These are phyloP conservation scores for Polyporus tsugae DNA, from an alignment of 1,284 basidiomycete species.

Conservation along the genomic window DNA sequence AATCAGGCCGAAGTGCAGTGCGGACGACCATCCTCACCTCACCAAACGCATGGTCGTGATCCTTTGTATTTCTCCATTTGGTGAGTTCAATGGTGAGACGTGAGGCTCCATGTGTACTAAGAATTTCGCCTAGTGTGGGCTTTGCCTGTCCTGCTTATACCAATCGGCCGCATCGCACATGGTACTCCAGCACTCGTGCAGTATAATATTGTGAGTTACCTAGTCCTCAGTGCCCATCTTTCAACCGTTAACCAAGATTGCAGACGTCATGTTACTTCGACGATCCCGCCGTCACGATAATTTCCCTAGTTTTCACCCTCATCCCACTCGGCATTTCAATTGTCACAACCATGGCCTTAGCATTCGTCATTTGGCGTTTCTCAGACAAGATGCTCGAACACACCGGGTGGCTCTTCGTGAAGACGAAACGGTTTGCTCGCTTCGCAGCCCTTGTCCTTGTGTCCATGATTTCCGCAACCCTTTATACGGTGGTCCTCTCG, in stretches of 20 bases:
- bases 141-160: constrained; percentile 33
- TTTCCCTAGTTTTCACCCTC: constrained; percentile 34
- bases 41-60: constrained; percentile 27
- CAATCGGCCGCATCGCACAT: constrained; percentile 26
- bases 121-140: constrained; percentile 35
- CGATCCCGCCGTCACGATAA: constrained; percentile 31
- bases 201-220: constrained; percentile 24
- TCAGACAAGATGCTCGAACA: constrained; percentile 30
- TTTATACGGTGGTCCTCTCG: constrained; percentile 35
- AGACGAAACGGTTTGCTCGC: constrained; percentile 33
- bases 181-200: constrained; percentile 7
- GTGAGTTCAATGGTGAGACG: constrained; percentile 19
- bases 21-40: constrained; percentile 31
- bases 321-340: constrained; percentile 35
- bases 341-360: constrained; percentile 28
- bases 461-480: constrained; percentile 34
- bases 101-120: neutral
- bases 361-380: constrained; percentile 32
- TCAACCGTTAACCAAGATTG: neutral
- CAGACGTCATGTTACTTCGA: constrained; percentile 36
- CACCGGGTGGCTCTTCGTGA: constrained; percentile 23
- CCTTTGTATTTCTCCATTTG: constrained; percentile 36
- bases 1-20: constrained; percentile 28
- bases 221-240: neutral
- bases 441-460: constrained; percentile 37